These are phyloP conservation scores for Euphrasia confusa DNA, from an alignment of 257 asterid genomes.

Conservation along the genomic window DNA sequence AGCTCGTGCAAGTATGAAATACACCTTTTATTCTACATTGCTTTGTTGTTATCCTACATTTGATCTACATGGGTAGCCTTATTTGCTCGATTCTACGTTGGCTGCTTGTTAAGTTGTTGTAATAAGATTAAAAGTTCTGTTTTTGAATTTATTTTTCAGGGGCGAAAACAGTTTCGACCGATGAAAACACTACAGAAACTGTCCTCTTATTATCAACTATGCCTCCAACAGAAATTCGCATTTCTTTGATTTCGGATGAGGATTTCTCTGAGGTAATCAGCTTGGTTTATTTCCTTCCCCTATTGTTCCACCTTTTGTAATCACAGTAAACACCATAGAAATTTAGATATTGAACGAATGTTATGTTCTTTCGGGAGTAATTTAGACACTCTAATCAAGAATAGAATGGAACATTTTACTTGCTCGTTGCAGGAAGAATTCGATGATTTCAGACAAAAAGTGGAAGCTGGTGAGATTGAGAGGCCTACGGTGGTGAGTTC, in stretches of 20 bases:
- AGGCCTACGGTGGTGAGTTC: constrained; percentile 68
- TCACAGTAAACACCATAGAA: no score
- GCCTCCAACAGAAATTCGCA: constrained; percentile 36
- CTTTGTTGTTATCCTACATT: no score
- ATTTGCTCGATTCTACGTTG: no score
- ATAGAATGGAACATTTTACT: constrained; percentile 4
- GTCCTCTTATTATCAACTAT: constrained; percentile 36
- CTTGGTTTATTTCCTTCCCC: constrained; percentile 17
- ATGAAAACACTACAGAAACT: constrained; percentile 32
- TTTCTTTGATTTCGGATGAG: constrained; percentile 42
- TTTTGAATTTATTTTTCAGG: constrained; percentile 36
- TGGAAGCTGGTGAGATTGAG: constrained; percentile 51
- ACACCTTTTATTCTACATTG: not conserved
- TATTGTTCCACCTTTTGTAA: constrained; percentile 5
- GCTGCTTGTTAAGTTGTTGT: not conserved
- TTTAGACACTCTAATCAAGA: not conserved
- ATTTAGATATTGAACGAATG: no score
- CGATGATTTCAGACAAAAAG: constrained; percentile 46
- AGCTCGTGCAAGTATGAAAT: constrained; percentile 57
- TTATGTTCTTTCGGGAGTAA: no score
- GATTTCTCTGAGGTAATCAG: constrained; percentile 51
- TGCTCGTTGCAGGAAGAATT: constrained; percentile 64
- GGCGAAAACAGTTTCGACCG: constrained; percentile 26
- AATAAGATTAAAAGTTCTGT: not conserved
- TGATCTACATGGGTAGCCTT: no score